A percentile compares a stretch with the other conserved stretches of the same genome.
Conservation (phyloP, 148 eudicot genomes). For the Rhododendron molle region DNA sequence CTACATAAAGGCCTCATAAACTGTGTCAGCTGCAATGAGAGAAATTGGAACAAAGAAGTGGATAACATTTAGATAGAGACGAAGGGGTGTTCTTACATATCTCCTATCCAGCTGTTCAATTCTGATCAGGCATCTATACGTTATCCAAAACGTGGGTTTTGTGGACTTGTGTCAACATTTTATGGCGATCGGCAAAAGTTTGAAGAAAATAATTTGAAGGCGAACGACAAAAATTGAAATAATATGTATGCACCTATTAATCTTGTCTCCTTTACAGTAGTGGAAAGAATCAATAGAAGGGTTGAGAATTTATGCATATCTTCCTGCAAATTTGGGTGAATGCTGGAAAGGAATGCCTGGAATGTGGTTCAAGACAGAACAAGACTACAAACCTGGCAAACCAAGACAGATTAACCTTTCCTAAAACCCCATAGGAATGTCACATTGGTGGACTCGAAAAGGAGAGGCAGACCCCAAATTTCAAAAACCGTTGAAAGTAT, state of each 20-base stretch:
- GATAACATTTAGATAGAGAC: background rate
- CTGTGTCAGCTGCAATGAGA: background rate
- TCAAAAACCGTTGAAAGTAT: background rate
- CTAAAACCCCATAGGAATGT: background rate
- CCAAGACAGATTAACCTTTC: background rate
- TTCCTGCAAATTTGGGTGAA: background rate
- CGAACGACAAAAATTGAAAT: too few species aligned
- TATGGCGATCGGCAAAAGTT: background rate
- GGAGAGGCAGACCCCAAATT: background rate
- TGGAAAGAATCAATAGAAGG: background rate
- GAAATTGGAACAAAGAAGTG: background rate
- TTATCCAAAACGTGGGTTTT: background rate
- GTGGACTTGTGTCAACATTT: background rate
- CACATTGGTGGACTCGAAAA: background rate
- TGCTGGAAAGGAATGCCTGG: background rate
- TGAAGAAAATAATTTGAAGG: background rate
- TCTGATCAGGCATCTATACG: background rate
- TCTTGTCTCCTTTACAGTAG: background rate
- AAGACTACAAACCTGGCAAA: background rate
- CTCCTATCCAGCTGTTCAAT: background rate
- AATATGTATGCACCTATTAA: background rate
- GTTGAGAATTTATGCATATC: background rate
- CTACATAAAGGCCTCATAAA: slow-evolving; percentile 37
- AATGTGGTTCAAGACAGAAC: background rate
- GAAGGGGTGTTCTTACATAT: background rate